Percentiles rank a stretch among this genome's conserved stretches.
These are phyloP conservation scores for Biscogniauxia sp. DNA, from an alignment of 2,329 filamentous ascomycete genomes.

Conservation along the genomic window DNA sequence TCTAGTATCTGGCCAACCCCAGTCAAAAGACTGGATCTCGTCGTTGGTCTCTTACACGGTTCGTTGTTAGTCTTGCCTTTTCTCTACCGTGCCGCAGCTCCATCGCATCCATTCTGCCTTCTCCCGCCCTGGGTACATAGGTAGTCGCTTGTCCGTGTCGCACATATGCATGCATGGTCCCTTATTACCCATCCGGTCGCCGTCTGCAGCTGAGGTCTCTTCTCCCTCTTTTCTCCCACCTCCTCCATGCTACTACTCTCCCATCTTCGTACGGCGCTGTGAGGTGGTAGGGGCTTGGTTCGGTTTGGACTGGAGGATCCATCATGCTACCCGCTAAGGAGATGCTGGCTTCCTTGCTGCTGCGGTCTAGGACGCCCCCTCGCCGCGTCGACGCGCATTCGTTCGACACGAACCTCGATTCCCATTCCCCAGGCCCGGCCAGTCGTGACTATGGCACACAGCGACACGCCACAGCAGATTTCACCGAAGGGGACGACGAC, in stretches of 20 bases:
- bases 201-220: background rate
- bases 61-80: background rate
- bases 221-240: constrained; percentile 5
- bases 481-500: constrained; percentile 61
- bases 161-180: background rate
- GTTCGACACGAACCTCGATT: constrained; percentile 24
- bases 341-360: constrained; percentile 30
- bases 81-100: background rate
- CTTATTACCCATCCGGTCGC: constrained; percentile 1
- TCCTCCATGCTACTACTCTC: constrained; percentile 19
- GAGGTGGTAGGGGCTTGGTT: constrained; percentile 22
- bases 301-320: constrained; percentile 18
- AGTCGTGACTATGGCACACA: constrained; percentile 36
- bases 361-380: constrained; percentile 25
- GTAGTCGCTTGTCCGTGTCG: background rate
- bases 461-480: constrained; percentile 61
- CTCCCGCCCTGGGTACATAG: too few species aligned
- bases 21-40: background rate
- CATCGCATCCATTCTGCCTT: background rate
- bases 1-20: background rate
- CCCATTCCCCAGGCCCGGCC: constrained; percentile 28
- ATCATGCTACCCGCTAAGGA: constrained; percentile 30
- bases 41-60: background rate
- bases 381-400: constrained; percentile 25
- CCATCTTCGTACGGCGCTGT: constrained; percentile 8